phyloP scores from a whole-genome alignment of 108 stramenopile genomes.

The Skeletonema marinoi region DNA sequence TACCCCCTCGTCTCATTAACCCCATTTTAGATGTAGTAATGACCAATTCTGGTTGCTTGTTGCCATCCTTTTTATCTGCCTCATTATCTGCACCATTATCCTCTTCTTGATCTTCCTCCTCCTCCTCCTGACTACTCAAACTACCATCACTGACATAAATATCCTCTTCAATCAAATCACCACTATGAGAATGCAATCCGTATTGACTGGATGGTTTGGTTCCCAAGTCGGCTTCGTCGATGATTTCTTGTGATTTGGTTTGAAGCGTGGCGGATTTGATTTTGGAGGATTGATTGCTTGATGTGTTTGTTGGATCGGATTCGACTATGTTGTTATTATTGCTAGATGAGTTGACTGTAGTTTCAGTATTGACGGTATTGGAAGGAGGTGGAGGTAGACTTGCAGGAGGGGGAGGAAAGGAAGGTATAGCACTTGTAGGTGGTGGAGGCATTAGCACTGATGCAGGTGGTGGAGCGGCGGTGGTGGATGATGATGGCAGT shows the following conservation, averaged over 20 bases:
- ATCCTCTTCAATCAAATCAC: conserved; percentile 77
- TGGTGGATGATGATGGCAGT: not conserved
- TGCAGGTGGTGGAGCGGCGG: not conserved
- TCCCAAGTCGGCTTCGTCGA: conserved; percentile 31
- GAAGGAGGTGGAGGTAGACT: conserved; percentile 7
- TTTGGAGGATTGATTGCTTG: not conserved
- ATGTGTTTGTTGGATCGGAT: not conserved
- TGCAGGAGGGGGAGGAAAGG: not conserved
- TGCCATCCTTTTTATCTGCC: not conserved
- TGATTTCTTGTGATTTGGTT: conserved; percentile 1
- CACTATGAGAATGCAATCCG: conserved; percentile 78
- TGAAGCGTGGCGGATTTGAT: conserved; percentile 31
- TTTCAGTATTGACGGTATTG: not conserved
- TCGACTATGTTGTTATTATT: not conserved
- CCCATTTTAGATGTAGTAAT: conserved; percentile 79
- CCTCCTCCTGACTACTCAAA: conserved; percentile 8
- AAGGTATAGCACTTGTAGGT: not conserved
- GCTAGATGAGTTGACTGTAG: not conserved
- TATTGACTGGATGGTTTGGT: conserved; percentile 45
- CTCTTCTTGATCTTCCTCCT: conserved; percentile 22
- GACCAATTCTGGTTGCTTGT: conserved; percentile 53
- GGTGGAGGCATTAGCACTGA: not conserved
- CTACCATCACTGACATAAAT: conserved; percentile 78
- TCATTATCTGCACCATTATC: conserved; percentile 32
- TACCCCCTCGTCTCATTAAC: conserved; percentile 75